Evolutionary conservation across 139 green algal species (phyloP).

Genomic region (Closterium sp.): DNA sequence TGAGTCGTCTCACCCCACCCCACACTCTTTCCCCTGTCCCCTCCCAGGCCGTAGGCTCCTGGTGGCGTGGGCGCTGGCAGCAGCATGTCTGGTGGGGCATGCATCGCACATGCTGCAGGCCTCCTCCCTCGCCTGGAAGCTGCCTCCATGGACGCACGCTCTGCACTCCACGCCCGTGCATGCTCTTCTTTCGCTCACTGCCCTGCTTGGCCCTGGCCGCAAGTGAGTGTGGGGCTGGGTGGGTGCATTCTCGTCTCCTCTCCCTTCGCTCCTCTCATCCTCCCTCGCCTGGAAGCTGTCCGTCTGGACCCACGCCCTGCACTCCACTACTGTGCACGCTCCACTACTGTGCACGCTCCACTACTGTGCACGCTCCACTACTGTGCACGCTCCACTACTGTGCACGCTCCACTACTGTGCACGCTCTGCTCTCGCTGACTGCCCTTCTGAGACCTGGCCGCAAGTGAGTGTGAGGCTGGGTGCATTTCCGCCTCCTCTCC

Average conservation of each 20-base stretch:
- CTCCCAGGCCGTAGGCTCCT: slow-evolving; percentile 1
- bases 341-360: no score
- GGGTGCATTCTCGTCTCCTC: not conserved
- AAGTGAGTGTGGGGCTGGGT: not conserved
- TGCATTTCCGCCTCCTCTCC: no score
- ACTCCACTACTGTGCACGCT: slow-evolving; percentile 36
- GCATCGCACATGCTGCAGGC: slow-evolving; percentile 32
- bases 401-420: slow-evolving; percentile 45
- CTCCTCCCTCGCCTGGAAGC: not conserved
- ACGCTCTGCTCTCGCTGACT: slow-evolving; percentile 71
- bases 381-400: not conserved
- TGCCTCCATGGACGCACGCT: slow-evolving; percentile 25
- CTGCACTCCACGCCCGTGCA: slow-evolving; percentile 72
- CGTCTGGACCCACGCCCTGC: slow-evolving; percentile 53
- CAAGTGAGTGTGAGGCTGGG: not conserved
- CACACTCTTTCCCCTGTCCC: slow-evolving; percentile 62
- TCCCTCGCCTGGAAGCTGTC: not conserved
- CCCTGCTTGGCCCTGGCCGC: slow-evolving; percentile 79
- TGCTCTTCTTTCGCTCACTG: slow-evolving; percentile 71
- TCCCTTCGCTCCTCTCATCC: not conserved
- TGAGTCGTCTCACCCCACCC: not conserved
- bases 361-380: not conserved
- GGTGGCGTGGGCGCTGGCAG: slow-evolving; percentile 41
- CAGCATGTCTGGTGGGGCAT: slow-evolving; percentile 29
- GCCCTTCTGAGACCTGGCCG: slow-evolving; percentile 77